These are phyloP conservation scores for Escovopsis sp. DNA, from an alignment of 2,329 filamentous ascomycete species.

Conservation along the genomic window DNA sequence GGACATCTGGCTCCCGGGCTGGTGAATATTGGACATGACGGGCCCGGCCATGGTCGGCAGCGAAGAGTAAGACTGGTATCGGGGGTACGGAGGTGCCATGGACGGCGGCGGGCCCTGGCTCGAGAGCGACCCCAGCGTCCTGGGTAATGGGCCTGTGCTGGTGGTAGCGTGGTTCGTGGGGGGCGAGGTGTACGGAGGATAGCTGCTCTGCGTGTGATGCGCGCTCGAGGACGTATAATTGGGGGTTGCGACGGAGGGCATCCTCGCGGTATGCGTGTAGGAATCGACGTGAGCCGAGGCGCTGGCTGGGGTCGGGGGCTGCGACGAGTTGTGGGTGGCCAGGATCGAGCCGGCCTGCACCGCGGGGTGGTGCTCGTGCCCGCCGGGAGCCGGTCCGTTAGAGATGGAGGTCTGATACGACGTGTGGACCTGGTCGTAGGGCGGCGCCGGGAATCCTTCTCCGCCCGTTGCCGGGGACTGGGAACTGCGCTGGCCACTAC, in stretches of 20 bases:
- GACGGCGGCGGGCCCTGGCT: conserved; percentile 10
- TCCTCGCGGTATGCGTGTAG: conserved; percentile 28
- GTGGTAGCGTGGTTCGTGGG: conserved; percentile 32
- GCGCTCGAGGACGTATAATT: conserved; percentile 44
- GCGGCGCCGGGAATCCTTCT: conserved; percentile 49
- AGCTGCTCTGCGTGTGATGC: conserved; percentile 27
- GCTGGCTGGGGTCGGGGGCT: conserved; percentile 33
- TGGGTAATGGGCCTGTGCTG: conserved; percentile 21
- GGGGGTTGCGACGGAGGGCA: conserved; percentile 38
- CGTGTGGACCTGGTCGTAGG: conserved; percentile 52
- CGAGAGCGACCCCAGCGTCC: conserved; percentile 21
- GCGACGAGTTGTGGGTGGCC: conserved; percentile 19
- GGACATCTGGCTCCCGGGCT: conserved; percentile 55
- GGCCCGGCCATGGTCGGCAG: conserved; percentile 49
- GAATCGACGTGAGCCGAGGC: conserved; percentile 42
- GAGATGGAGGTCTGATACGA: conserved; percentile 47
- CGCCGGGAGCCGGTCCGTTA: conserved; percentile 25
- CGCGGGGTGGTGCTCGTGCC: conserved; percentile 17
- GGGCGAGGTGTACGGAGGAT: conserved; percentile 26
- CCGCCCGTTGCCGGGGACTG: conserved; percentile 36
- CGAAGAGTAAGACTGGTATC: conserved; percentile 30
- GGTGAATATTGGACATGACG: conserved; percentile 65
- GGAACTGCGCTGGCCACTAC: conserved; percentile 17
- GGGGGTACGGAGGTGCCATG: conserved; percentile 35
- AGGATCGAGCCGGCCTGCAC: conserved; percentile 14